Evolutionary conservation across 768 basidiomycete species (phyloP), one percentile per base, ranked within the genome.

Genomic region (Suillus brevipes): DNA sequence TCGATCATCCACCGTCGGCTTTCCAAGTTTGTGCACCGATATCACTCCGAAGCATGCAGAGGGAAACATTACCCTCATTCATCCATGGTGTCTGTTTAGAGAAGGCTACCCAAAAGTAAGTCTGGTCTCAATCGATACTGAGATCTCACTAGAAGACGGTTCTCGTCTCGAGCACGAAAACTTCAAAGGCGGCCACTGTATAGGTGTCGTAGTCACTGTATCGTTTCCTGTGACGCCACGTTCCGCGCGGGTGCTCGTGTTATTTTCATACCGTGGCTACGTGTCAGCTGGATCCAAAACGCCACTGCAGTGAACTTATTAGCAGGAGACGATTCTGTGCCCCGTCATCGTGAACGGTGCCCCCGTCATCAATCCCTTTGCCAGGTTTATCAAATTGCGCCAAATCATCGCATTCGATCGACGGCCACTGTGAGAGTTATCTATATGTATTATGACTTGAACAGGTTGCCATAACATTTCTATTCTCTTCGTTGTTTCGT

Each of bases 401-500:
- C 42, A 43, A 38, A 12, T 12, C 37, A 38, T 38, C 10, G 12
- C 10, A 38, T 38, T 12, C 37, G 3, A 37, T 9, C 10, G 37
- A 38, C 37, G 10, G 37, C 12, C 37, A 2, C 37, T 13, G 37
- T 38, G 6, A 36, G 34, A 7, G 34, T 8, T 8, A 36, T 36
- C 34, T 36, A 36, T 47, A 13, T 52, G 28, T 52, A 18, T 52
- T 18, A 10, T 31, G 18, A 31, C 37, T 25, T 25, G 25, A 38
- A 36, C 23, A 40, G 37, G 53, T 25, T 58, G 16, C 36, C 36
- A n/a, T 53, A 58, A 38, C 57, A 57, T 57, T 14, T 1, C 2
- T 4, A 7, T 1, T 23, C 4, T 9, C 14, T 16, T 38, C 9
- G 1, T n/a, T 61, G 53, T 63, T 56, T 67, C 66, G 63, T 67